Evolutionary conservation across 352 stramenopile species (phyloP), one percentile per base, ranked within the genome.

Genomic region (Poterioochromonas sp.): DNA sequence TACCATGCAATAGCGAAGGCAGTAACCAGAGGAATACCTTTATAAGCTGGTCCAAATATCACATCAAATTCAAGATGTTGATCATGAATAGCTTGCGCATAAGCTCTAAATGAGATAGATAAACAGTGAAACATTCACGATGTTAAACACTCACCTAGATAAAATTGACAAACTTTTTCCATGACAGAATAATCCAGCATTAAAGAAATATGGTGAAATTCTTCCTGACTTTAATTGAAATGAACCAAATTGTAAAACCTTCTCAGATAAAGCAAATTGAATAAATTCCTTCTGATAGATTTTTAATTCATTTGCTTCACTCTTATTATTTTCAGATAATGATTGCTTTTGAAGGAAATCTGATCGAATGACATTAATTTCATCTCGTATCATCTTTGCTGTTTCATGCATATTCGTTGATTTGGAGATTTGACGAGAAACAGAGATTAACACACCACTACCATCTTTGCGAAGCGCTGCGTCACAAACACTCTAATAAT

Each of bases 181-280:
- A 63, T 22, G 3, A 32, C 15, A 41, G 79, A 86, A 78, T 0
- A 18, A 87, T 58, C 79, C 91, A 26, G 95, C 95, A 88, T 99
- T 99, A 85, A 99, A 99, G 83, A 99, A 99, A 87, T 99, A 99
- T 34, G 96, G 96, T 40, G 91, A 98, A 64, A 93, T 87, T 62
- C 96, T 87, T 44, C 95, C 95, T 73, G 93, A 98, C 84, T 99
- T 99, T 35, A 99, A 87, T 62, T 90, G 96, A 85, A 99, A 99
- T 41, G 91, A 90, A 37, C 95, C 95, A 83, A 99, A 98, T 81
- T 96, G 96, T 40, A 99, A 88, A 73, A 98, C 96, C 64, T 91
- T 91, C 73, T 94, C 88, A 34, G 86, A 88, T 12, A 99, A 84
- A 80, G 92, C 94, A 76, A 98, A 97, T 84, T 96, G 88, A 76